Percentiles rank a stretch among this genome's conserved stretches.
Evolutionary conservation across 2,329 filamentous ascomycete species (phyloP).

Genomic region (Aspergillus brunneoviolaceus): DNA sequence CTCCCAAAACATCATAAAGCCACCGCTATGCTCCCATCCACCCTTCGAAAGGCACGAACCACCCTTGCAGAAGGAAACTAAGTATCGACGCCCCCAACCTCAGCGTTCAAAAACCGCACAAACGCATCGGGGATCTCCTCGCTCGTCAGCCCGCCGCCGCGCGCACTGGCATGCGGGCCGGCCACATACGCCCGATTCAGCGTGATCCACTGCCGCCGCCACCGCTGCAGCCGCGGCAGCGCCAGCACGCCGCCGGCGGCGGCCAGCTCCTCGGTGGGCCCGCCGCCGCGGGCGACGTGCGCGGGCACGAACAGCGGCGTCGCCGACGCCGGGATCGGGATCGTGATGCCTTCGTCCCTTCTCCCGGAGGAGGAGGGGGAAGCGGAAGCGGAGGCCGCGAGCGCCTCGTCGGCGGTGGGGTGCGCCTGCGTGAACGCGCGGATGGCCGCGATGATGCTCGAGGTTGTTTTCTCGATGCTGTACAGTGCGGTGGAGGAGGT

Average conservation of each 20-base stretch:
- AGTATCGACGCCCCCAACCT: conserved; percentile 33
- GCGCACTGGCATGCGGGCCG: conserved; percentile 35
- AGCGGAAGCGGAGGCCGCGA: conserved; percentile 9
- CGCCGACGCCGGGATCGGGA: conserved; percentile 33
- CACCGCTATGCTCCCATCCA: too few species aligned
- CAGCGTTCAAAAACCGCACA: conserved; percentile 47
- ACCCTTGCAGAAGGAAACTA: background rate
- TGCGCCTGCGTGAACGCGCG: conserved; percentile 41
- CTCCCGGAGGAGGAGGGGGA: background rate
- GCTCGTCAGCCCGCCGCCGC: conserved; percentile 30
- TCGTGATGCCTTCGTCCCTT: conserved; percentile 32
- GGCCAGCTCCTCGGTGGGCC: conserved; percentile 44
- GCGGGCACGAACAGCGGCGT: conserved; percentile 38
- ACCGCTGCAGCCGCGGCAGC: conserved; percentile 44
- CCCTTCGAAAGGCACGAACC: too few species aligned
- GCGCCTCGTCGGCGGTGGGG: conserved; percentile 38
- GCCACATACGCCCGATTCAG: conserved; percentile 44
- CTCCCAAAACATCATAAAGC: too few species aligned
- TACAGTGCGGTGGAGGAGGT: conserved; percentile 45
- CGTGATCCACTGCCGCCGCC: conserved; percentile 49
- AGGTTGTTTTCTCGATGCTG: conserved; percentile 44
- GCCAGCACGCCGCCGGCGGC: conserved; percentile 43
- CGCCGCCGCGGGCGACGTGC: conserved; percentile 36
- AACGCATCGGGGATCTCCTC: conserved; percentile 46
- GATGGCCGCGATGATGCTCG: conserved; percentile 43